Evolutionary conservation across 129 eudicot genomes (phyloP).

Genomic region (carrot (Daucus carota)): DH1_v3.0 NC_030387.2:15420501-15421000

Average conservation of each 20-base stretch:
- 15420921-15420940: background rate
- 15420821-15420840: conserved; percentile 82
- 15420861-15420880: conserved; percentile 82
- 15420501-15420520: conserved; percentile 87
- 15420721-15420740: conserved; percentile 7
- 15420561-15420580: conserved; percentile 82
- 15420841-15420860: conserved; percentile 70
- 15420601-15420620: conserved; percentile 93
- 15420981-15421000: background rate
- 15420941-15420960: background rate
- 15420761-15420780: conserved; percentile 89
- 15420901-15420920: background rate
- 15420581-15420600: conserved; percentile 95
- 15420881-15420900: conserved; percentile 96
- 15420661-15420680: conserved; percentile 96
- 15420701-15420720: conserved; percentile 5
- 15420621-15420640: conserved; percentile 86
- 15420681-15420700: conserved; percentile 65
- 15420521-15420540: conserved; percentile 94
- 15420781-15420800: conserved; percentile 79
- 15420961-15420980: background rate
- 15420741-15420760: conserved; percentile 13
- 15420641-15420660: conserved; percentile 83
- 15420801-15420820: conserved; percentile 89
- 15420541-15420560: conserved; percentile 93